Evolutionary conservation across 257 asterid genomes (phyloP).

Genomic region (Solanum sejunctum): DNA sequence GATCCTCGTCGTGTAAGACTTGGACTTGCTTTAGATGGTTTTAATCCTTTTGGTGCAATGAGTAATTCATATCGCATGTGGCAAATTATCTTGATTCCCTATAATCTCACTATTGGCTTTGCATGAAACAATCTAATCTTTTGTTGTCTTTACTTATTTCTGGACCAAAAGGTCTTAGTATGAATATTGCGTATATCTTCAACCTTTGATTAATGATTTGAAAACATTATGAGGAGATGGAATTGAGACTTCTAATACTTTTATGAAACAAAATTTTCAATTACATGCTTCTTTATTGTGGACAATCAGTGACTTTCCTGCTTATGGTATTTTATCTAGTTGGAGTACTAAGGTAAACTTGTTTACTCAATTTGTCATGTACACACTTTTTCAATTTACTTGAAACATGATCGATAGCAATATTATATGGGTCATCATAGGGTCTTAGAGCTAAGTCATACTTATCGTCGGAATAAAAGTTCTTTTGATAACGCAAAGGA

Average conservation of each 20-base stretch:
- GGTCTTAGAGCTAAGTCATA: no score
- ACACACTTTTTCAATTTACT: background rate
- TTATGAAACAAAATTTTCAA: background rate
- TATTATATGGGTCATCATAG: no score
- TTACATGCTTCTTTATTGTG: background rate
- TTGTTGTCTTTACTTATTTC: background rate
- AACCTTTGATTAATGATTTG: background rate
- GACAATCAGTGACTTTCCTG: background rate
- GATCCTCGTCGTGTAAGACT: background rate
- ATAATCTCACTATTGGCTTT: constrained; percentile 8
- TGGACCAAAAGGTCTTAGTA: background rate
- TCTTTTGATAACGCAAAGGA: no score
- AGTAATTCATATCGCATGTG: background rate
- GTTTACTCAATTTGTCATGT: background rate
- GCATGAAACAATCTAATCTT: background rate
- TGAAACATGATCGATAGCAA: no score
- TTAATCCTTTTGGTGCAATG: background rate
- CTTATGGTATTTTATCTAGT: background rate
- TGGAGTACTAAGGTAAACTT: background rate
- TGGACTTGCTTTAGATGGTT: background rate
- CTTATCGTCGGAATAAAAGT: no score
- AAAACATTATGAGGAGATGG: no score
- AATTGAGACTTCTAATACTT: background rate
- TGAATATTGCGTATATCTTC: background rate
- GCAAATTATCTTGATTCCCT: background rate